Evolutionary conservation across 2,329 filamentous ascomycete genomes (phyloP), one percentile per base, ranked within the genome.

Genomic region (Botryosphaeria dothidea): DNA sequence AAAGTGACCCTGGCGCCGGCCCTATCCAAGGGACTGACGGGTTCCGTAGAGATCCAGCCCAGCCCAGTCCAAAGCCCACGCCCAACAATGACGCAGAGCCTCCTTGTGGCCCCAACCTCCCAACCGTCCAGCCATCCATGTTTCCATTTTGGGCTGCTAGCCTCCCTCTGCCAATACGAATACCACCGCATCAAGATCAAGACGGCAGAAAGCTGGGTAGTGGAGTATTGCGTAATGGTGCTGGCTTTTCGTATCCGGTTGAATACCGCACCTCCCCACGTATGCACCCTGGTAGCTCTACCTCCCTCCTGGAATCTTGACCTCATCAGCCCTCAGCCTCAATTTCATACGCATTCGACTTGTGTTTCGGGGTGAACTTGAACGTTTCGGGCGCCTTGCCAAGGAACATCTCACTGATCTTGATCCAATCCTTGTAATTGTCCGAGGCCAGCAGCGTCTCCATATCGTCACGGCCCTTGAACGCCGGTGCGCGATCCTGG

Each of bases 361-460:
- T 98, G 83, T 99, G 95, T 84, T 99, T 99, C 3, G 95, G 95
- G 80, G 94, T 88, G 80, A 98, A 99, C 69, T 90, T 89, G 84
- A 98, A 99, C 71, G 92, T 90, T 43, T 91, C 88, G 70, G 96
- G 92, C 6, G 92, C 91, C 51, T 92, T 92, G 7, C 95, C 95
- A 19, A 99, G 85, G 82, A 96, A 99, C 93, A 99, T 98, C 77
- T 99, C 95, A 77, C 94, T 96, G 73, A 99, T 96, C 83, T 97
- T 98, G 77, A 99, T 93, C 95, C 95, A 99, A 78, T 99, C 95
- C 80, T 90, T 91, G 81, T 96, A 97, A 79, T 98, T 93, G 68
- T 88, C 87, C 79, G 93, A 97, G 15, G 89, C 90, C 80, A 99
- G 84, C 69, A 99, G 81, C n/a, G 92, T 96, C 85, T 99, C 95